Percentiles rank a stretch among this genome's conserved stretches.
These are phyloP conservation scores for Pseudoperonospora humuli DNA, from an alignment of 352 stramenopile genomes.

Conservation along the genomic window DNA sequence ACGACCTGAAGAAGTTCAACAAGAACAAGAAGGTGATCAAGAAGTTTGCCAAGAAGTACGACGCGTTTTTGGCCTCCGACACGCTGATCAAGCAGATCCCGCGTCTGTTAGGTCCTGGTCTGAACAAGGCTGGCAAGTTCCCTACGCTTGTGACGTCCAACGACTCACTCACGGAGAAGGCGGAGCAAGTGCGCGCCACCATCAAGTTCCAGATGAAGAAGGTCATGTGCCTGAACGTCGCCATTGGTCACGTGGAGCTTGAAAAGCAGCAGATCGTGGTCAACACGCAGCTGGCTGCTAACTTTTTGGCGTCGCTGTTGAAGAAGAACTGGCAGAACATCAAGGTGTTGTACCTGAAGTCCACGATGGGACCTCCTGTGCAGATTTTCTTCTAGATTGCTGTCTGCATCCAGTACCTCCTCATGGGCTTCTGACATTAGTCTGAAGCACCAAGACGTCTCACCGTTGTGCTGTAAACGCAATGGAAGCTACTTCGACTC, in stretches of 20 bases:
- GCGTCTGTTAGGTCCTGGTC: slow-evolving; percentile 97
- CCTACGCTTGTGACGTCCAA: slow-evolving; percentile 92
- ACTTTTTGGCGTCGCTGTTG: slow-evolving; percentile 98
- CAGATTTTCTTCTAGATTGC: slow-evolving; percentile 99
- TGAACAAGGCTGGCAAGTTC: slow-evolving; percentile 99
- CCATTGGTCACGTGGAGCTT: slow-evolving; percentile 95
- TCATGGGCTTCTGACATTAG: neutral
- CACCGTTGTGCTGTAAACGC: slow-evolving; percentile 15
- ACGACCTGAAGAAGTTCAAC: slow-evolving; percentile 99
- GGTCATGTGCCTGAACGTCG: slow-evolving; percentile 99
- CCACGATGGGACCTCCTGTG: slow-evolving; percentile 95
- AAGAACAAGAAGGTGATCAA: slow-evolving; percentile 99
- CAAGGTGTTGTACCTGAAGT: slow-evolving; percentile 99
- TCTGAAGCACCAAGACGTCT: slow-evolving; percentile 15
- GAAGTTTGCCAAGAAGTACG: slow-evolving; percentile 99
- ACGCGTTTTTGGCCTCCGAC: slow-evolving; percentile 98
- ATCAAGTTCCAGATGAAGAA: slow-evolving; percentile 99
- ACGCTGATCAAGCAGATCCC: slow-evolving; percentile 99
- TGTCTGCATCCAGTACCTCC: neutral
- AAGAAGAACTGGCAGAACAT: slow-evolving; percentile 99
- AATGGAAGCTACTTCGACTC: slow-evolving; percentile 34
- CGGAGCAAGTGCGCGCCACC: slow-evolving; percentile 94
- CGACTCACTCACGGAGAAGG: slow-evolving; percentile 97
- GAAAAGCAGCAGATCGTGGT: slow-evolving; percentile 93
- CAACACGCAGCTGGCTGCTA: slow-evolving; percentile 97